Conservation (phyloP, 257 asterid genomes). For the Solanum chiquidenum region DNA sequence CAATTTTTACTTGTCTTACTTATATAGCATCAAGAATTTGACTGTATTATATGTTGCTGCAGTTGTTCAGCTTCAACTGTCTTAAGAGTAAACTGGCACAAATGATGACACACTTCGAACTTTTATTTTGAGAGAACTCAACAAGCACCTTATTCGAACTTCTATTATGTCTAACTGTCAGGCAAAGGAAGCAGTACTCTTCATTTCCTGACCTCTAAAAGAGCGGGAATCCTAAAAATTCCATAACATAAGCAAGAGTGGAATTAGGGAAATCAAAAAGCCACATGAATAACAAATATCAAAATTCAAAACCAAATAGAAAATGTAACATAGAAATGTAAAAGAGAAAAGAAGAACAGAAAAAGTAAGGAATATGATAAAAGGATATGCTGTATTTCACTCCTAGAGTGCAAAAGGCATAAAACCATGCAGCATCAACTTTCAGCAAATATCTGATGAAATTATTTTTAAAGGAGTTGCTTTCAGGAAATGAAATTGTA, state of each 20-base stretch:
- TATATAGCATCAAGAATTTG: no score
- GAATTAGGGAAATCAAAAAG: neutral
- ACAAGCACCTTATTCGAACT: no score
- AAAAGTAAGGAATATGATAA: slow-evolving; percentile 1
- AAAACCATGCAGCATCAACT: neutral
- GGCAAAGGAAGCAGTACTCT: neutral
- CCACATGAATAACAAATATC: no score
- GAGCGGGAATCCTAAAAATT: neutral
- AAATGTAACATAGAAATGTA: neutral
- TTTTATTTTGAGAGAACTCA: no score
- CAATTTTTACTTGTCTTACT: no score
- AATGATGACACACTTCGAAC: no score
- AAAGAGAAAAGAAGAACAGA: neutral
- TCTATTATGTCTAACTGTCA: neutral
- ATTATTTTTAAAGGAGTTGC: neutral
- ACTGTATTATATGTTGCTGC: no score
- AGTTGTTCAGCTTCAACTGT: no score
- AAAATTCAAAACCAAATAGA: neutral
- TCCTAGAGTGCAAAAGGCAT: neutral
- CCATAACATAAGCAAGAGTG: neutral
- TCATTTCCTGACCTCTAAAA: neutral
- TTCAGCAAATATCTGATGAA: neutral
- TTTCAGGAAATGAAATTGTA: no score
- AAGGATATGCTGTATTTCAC: slow-evolving; percentile 16
- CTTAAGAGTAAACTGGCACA: no score